These are phyloP conservation scores for Saturnispora quitensis DNA, from an alignment of 805 yeast species.

Conservation along the genomic window DNA sequence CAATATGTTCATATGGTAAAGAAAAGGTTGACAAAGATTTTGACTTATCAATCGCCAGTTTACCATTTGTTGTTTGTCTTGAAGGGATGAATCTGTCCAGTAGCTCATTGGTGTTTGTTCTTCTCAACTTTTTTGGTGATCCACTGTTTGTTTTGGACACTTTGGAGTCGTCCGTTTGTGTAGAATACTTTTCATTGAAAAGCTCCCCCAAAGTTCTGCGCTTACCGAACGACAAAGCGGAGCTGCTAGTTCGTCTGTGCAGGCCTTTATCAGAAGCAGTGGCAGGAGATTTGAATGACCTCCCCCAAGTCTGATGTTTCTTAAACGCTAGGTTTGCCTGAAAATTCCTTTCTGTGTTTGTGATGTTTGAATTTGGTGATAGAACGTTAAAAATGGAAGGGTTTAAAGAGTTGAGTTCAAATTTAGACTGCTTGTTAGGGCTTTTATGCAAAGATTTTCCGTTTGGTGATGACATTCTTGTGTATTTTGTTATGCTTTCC, in stretches of 20 bases:
- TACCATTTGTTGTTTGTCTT: constrained; percentile 40
- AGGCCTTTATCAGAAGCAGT: constrained; percentile 7
- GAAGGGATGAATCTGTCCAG: constrained; percentile 56
- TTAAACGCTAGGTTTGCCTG: background rate
- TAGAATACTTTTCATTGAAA: constrained; percentile 9
- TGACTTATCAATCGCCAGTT: constrained; percentile 31
- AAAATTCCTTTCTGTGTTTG: constrained; percentile 27
- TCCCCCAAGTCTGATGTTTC: background rate
- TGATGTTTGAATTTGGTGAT: constrained; percentile 29
- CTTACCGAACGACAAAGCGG: constrained; percentile 6
- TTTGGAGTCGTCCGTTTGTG: background rate
- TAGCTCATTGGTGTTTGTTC: constrained; percentile 29
- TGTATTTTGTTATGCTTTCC: background rate
- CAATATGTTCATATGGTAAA: constrained; percentile 46
- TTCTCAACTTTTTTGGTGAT: constrained; percentile 23
- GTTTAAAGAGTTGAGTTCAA: constrained; percentile 16
- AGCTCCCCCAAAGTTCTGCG: constrained; percentile 8
- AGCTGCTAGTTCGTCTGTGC: constrained; percentile 5
- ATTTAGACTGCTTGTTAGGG: constrained; percentile 1
- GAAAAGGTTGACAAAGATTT: constrained; percentile 25
- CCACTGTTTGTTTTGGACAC: constrained; percentile 1
- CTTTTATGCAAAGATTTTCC: background rate
- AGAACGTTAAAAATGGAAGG: constrained; percentile 24
- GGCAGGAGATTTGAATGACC: background rate
- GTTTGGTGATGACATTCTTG: background rate